Evolutionary conservation across 108 stramenopile genomes (phyloP).

Genomic region (Fragilariopsis cylindrus): DNA sequence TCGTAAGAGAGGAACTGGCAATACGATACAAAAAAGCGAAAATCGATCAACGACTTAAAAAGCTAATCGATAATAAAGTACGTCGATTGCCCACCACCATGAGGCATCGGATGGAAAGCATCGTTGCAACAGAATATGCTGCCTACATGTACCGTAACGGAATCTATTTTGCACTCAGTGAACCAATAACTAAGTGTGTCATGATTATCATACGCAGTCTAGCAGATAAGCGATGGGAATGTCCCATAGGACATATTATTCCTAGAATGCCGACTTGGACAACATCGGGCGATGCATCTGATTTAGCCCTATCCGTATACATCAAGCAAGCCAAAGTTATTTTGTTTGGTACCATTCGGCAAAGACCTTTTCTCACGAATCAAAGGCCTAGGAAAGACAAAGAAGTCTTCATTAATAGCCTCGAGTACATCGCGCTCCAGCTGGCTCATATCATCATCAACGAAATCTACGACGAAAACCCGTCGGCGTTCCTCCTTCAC

Average conservation of each 20-base stretch:
- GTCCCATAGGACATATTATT: slow-evolving; percentile 1
- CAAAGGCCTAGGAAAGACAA: not conserved
- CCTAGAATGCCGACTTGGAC: not conserved
- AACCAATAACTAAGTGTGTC: too few relatives aligned
- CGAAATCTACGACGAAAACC: too few relatives aligned
- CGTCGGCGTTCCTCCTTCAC: too few relatives aligned
- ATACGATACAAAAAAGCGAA: not conserved
- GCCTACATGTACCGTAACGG: not conserved
- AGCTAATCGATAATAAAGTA: not conserved
- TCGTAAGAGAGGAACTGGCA: not conserved
- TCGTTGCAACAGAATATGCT: not conserved
- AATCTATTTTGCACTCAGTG: not conserved
- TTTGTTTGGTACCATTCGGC: not conserved
- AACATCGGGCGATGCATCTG: not conserved
- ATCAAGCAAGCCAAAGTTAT: not conserved
- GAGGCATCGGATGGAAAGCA: not conserved
- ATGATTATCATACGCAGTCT: too few relatives aligned
- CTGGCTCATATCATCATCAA: too few relatives aligned
- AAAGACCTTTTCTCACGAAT: not conserved
- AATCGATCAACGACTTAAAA: not conserved
- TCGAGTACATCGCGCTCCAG: not conserved
- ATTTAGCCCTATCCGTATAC: not conserved
- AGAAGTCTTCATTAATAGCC: not conserved
- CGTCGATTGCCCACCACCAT: not conserved
- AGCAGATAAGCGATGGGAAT: not conserved